Percentiles rank a stretch among this genome's conserved stretches.
Conservation (phyloP, 176 grass and related monocot species). For the Juncus effusus region DNA sequence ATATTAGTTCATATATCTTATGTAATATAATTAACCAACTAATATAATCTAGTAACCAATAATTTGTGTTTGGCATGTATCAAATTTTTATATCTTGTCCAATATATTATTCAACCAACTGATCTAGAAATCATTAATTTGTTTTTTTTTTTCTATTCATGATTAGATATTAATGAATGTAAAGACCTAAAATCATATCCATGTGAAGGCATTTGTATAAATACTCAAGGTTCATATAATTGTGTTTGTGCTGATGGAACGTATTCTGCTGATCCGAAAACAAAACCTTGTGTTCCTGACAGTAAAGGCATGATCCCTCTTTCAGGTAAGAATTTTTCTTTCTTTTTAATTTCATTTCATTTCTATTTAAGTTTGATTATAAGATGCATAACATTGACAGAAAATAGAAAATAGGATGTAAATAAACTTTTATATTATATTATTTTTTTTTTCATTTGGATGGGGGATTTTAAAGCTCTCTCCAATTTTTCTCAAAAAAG, state of each 20-base stretch:
- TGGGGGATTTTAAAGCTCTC: too few relatives aligned
- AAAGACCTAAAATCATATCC: background rate
- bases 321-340: constrained; percentile 25
- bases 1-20: too few relatives aligned
- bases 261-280: constrained; percentile 15
- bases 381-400: too few relatives aligned
- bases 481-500: too few relatives aligned
- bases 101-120: background rate
- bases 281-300: background rate
- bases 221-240: constrained; percentile 1
- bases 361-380: background rate
- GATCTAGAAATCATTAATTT: background rate
- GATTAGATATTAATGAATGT: constrained; percentile 33
- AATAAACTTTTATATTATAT: background rate
- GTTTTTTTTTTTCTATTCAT: background rate
- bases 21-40: too few relatives aligned
- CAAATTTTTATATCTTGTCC: too few relatives aligned
- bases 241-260: constrained; percentile 14
- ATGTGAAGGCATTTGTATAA: constrained; percentile 15
- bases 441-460: constrained; percentile 12
- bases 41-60: background rate
- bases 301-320: constrained; percentile 3
- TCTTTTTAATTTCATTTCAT: constrained; percentile 6
- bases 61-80: background rate
- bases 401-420: too few relatives aligned